These are phyloP conservation scores for Berkeleyomyces basicola DNA, from an alignment of 2,329 filamentous ascomycete genomes.

Conservation along the genomic window DNA sequence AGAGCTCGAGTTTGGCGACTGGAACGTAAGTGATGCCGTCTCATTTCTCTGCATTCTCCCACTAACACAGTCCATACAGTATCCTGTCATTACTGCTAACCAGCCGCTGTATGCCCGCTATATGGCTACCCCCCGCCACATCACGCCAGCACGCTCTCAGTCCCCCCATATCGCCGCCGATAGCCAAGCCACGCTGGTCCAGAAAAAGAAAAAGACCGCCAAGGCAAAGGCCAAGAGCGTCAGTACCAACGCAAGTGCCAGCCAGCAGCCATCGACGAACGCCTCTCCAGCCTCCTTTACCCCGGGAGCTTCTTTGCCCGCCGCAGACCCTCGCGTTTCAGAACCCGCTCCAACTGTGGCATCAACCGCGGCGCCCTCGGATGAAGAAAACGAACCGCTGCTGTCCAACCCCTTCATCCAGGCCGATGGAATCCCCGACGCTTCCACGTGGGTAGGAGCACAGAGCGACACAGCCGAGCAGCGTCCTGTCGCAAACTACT, in stretches of 20 bases:
- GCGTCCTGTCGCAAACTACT: slow-evolving; percentile 15
- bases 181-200: slow-evolving; percentile 21
- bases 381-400: not conserved
- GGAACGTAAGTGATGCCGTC: slow-evolving; percentile 56
- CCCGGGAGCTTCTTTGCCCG: not conserved
- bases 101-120: slow-evolving; percentile 57
- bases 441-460: not conserved
- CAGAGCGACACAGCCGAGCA: not conserved
- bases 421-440: slow-evolving; percentile 1
- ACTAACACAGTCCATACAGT: slow-evolving; percentile 32
- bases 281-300: not conserved
- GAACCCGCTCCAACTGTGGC: not conserved
- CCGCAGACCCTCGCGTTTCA: not conserved
- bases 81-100: slow-evolving; percentile 75
- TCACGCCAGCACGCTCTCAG: slow-evolving; percentile 14
- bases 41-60: not conserved
- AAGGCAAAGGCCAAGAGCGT: slow-evolving; percentile 14
- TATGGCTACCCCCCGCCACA: slow-evolving; percentile 13
- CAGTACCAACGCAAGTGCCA: not conserved
- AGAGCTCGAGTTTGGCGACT: slow-evolving; percentile 67
- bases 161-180: slow-evolving; percentile 4
- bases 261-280: not conserved
- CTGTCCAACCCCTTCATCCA: slow-evolving; percentile 10
- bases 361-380: not conserved
- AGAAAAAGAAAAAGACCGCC: slow-evolving; percentile 24